Conservation (phyloP, 1,284 basidiomycete genomes). For the Amylostereum chailletii region DNA sequence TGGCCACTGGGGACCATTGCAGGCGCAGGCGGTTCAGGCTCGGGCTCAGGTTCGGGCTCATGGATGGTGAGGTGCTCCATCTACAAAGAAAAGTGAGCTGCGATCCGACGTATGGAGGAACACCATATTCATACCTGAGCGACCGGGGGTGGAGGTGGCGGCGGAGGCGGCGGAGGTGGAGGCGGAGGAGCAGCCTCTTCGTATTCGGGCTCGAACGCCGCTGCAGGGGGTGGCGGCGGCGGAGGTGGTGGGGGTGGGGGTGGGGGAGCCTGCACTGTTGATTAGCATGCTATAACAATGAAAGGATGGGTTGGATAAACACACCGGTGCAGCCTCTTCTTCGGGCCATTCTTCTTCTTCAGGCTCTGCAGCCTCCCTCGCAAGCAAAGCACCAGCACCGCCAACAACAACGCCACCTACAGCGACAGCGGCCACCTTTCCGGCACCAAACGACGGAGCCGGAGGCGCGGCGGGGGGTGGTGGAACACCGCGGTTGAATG, state of each 20-base stretch:
- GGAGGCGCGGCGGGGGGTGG: neutral
- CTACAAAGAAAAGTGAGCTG: conserved; percentile 12
- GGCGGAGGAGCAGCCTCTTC: conserved; percentile 16
- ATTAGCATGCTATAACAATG: neutral
- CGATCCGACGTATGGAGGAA: neutral
- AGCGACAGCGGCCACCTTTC: conserved; percentile 6
- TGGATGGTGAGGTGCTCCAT: conserved; percentile 30
- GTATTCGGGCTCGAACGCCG: conserved; percentile 16
- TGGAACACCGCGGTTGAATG: neutral
- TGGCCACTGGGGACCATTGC: conserved; percentile 25
- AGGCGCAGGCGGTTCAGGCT: conserved; percentile 28
- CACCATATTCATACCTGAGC: conserved; percentile 17
- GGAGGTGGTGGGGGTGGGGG: conserved; percentile 22
- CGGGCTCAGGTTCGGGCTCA: conserved; percentile 30
- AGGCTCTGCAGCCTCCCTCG: conserved; percentile 6
- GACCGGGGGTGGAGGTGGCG: conserved; percentile 26
- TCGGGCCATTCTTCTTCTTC: conserved; percentile 18
- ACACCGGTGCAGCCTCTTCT: conserved; percentile 15
- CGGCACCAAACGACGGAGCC: conserved; percentile 2
- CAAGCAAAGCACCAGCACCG: conserved; percentile 2
- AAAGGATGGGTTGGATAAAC: neutral
- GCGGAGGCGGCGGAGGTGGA: conserved; percentile 23
- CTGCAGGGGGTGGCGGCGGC: conserved; percentile 18
- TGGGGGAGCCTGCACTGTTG: neutral
- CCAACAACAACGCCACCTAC: conserved; percentile 6